These are phyloP conservation scores for Rossbeevera mucosa DNA, from an alignment of 768 basidiomycete genomes.

Conservation along the genomic window DNA sequence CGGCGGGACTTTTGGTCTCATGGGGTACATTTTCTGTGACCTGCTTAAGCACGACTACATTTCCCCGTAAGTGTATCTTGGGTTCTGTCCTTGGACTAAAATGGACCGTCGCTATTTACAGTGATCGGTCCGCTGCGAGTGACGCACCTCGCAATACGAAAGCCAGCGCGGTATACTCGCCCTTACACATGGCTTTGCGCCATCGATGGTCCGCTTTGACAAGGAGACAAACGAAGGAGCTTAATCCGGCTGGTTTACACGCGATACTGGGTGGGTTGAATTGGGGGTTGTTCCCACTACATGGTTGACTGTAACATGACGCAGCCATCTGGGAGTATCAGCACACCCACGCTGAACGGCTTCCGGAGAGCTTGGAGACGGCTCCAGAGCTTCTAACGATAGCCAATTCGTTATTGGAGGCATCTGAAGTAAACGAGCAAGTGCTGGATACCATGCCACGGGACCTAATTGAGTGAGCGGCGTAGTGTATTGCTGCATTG, in stretches of 20 bases:
- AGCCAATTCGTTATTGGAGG: slow-evolving; percentile 54
- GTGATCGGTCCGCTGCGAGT: slow-evolving; percentile 60
- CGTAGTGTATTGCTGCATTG: background rate
- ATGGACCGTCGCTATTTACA: slow-evolving; percentile 26
- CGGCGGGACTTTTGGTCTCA: too few relatives aligned
- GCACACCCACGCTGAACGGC: slow-evolving; percentile 45
- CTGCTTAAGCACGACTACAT: slow-evolving; percentile 84
- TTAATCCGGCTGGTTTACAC: slow-evolving; percentile 73
- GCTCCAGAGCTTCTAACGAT: slow-evolving; percentile 58
- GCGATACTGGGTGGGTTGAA: slow-evolving; percentile 58
- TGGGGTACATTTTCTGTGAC: slow-evolving; percentile 94
- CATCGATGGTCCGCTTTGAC: slow-evolving; percentile 68
- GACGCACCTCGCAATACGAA: slow-evolving; percentile 57
- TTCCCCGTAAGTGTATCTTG: slow-evolving; percentile 56
- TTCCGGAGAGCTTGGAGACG: slow-evolving; percentile 51
- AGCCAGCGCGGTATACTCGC: slow-evolving; percentile 57
- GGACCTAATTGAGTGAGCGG: slow-evolving; percentile 55
- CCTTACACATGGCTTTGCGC: slow-evolving; percentile 57
- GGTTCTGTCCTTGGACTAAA: slow-evolving; percentile 6
- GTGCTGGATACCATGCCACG: slow-evolving; percentile 53
- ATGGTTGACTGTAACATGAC: slow-evolving; percentile 13
- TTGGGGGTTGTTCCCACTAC: background rate
- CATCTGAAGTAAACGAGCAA: slow-evolving; percentile 68
- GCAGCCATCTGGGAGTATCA: slow-evolving; percentile 85
- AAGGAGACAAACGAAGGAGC: slow-evolving; percentile 73